Conservation (phyloP, 305 asterid genomes). For the Rubia balearica region DNA sequence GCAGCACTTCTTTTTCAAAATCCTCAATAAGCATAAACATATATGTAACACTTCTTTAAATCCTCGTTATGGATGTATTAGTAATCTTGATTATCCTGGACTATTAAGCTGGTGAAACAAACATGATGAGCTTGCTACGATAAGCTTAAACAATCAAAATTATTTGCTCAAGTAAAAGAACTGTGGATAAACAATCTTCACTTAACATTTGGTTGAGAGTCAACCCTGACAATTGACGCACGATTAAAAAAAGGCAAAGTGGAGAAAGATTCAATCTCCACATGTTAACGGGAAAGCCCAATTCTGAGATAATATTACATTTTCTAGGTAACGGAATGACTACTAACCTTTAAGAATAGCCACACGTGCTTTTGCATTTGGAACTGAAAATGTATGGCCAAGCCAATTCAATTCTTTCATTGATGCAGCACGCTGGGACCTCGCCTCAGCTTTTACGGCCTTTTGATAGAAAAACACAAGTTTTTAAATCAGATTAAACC, state of each 20-base stretch:
- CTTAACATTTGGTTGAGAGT: background rate
- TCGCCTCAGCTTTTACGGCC: slow-evolving; percentile 98
- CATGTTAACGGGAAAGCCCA: background rate
- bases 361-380: slow-evolving; percentile 89
- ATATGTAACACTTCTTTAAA: background rate
- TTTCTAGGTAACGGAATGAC: background rate
- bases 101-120: background rate
- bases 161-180: background rate
- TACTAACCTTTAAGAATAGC: slow-evolving; percentile 79
- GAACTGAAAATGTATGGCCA: slow-evolving; percentile 75
- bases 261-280: background rate
- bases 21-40: background rate
- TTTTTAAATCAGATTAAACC: background rate
- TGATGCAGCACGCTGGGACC: slow-evolving; percentile 96
- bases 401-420: slow-evolving; percentile 93
- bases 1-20: slow-evolving; percentile 2
- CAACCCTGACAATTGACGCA: background rate
- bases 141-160: background rate
- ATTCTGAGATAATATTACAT: background rate
- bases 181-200: background rate
- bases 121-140: background rate
- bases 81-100: background rate
- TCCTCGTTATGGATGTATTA: background rate
- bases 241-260: background rate
- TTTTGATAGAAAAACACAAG: slow-evolving; percentile 32